Conservation (phyloP, 1,139 yeast species). For the Lodderomyces theae region DNA sequence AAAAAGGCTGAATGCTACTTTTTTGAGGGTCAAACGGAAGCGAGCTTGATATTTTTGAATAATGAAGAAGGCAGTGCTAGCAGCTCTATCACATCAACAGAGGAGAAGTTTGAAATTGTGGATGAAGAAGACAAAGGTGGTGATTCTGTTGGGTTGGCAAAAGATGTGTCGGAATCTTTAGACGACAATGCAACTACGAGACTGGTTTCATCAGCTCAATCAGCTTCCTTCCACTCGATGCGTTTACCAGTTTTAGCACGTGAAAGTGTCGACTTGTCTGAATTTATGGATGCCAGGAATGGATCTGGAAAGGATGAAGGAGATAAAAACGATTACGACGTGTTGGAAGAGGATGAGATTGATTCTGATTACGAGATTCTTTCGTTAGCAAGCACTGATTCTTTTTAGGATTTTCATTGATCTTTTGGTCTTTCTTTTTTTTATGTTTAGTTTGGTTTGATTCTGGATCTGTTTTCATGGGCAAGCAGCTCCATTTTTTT, state of each 20-base stretch:
- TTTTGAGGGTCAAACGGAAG: slow-evolving; percentile 24
- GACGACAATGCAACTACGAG: not conserved
- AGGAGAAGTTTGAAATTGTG: too few relatives aligned
- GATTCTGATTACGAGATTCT: slow-evolving; percentile 42
- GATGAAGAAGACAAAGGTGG: too few relatives aligned
- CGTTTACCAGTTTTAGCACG: slow-evolving; percentile 37
- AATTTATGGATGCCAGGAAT: slow-evolving; percentile 23
- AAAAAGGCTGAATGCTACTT: slow-evolving; percentile 25
- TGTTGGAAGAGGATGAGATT: slow-evolving; percentile 29
- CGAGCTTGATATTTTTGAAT: slow-evolving; percentile 12
- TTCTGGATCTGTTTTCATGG: too few relatives aligned
- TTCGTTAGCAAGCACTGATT: slow-evolving; percentile 26
- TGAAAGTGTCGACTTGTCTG: slow-evolving; percentile 23
- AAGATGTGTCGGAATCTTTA: not conserved
- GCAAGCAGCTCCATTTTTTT: too few relatives aligned
- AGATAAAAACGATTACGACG: slow-evolving; percentile 27
- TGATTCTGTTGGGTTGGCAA: too few relatives aligned
- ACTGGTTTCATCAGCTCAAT: not conserved
- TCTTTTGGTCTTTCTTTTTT: not conserved
- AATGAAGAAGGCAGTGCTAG: slow-evolving; percentile 3
- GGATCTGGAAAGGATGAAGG: slow-evolving; percentile 2
- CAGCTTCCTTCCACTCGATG: slow-evolving; percentile 30
- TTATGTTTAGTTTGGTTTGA: not conserved
- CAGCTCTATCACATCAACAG: not conserved
- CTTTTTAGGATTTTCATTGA: not conserved